A percentile compares a stretch with the other conserved stretches of the same genome.
These are phyloP conservation scores for Tulasnella sp. DNA, from an alignment of 768 basidiomycete species.

Conservation along the genomic window DNA sequence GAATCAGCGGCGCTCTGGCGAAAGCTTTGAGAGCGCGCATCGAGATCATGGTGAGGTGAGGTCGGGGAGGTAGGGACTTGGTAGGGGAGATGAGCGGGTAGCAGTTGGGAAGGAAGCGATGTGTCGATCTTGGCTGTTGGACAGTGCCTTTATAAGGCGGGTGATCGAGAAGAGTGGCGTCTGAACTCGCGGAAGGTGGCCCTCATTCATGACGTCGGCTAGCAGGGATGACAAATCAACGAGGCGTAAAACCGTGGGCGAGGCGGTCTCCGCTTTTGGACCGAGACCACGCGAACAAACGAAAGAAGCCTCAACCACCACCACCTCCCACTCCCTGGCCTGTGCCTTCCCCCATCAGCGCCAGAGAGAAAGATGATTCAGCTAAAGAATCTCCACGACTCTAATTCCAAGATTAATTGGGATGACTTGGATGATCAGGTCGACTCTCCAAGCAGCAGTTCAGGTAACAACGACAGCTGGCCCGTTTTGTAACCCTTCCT, in stretches of 20 bases:
- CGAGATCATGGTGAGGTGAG: conserved; percentile 11
- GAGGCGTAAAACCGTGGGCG: conserved; percentile 12
- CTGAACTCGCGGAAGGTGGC: not conserved
- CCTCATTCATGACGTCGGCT: conserved; percentile 8
- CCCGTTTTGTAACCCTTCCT: not conserved
- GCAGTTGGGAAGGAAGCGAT: not conserved
- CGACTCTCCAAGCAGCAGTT: conserved; percentile 15
- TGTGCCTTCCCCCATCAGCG: not conserved
- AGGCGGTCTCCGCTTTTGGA: not conserved
- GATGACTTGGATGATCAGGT: conserved; percentile 29
- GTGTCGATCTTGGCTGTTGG: conserved; percentile 1
- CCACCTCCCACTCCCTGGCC: not conserved
- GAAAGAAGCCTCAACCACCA: conserved; percentile 2
- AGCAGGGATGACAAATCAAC: not conserved
- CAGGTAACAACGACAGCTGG: conserved; percentile 19
- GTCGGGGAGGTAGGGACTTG: not conserved
- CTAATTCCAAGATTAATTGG: conserved; percentile 22
- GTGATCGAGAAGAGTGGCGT: not conserved
- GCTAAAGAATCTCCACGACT: not conserved
- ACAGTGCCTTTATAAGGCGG: not conserved
- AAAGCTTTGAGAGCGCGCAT: conserved; percentile 23
- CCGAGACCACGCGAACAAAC: conserved; percentile 3
- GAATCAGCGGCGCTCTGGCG: conserved; percentile 30
- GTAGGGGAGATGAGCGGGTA: not conserved
- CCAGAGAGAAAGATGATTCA: not conserved